Evolutionary conservation across 2,329 filamentous ascomycete genomes (phyloP), one percentile per base, ranked within the genome.

Genomic region (Coccinonectria pachysandricola): DNA sequence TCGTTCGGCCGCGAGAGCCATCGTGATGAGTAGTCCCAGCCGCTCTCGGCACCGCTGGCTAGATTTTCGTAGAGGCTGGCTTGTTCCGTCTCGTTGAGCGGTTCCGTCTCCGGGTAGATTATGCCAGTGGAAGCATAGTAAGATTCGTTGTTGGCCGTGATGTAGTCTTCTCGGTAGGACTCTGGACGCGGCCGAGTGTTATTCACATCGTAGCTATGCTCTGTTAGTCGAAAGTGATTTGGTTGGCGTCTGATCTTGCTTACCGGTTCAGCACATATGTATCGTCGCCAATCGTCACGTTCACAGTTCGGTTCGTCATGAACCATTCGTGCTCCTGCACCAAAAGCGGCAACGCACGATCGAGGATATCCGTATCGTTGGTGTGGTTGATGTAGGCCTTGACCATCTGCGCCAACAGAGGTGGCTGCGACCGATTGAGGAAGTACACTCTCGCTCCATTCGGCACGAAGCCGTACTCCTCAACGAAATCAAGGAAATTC

Each of bases 371-470:
- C 0, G 65, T 69, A 41, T 81, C 75, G 24, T 75, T 69, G 15
- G 75, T 79, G 45, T 77, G 65, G 31, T 77, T 64, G 17, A 80
- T 53, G 36, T 80, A 81, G 9, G 62, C 52, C 37, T 66, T 67
- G 27, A 80, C 66, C 75, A 81, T 81, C 48, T 73, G 68, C 2
- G 75, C 61, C 26, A 81, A 53, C 23, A 81, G 49, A 2, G 76
- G 76, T 11, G 75, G 76, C 49, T 80, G 75, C 3, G 73, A 78
- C 15, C 76, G 65, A 47, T 80, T 78, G 28, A 78, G 59, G 39
- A 79, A 81, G 56, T 81, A 79, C 14, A 70, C 42, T 9, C 76
- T 60, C n/a, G 71, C 73, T 6, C 75, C 76, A 33, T 81, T 81
- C 19, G 76, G 76, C 4, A 80, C 64, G 42, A 80, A 78, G 8